These are phyloP conservation scores for Phytophthora pinifolia DNA, from an alignment of 352 stramenopile genomes.

Conservation along the genomic window DNA sequence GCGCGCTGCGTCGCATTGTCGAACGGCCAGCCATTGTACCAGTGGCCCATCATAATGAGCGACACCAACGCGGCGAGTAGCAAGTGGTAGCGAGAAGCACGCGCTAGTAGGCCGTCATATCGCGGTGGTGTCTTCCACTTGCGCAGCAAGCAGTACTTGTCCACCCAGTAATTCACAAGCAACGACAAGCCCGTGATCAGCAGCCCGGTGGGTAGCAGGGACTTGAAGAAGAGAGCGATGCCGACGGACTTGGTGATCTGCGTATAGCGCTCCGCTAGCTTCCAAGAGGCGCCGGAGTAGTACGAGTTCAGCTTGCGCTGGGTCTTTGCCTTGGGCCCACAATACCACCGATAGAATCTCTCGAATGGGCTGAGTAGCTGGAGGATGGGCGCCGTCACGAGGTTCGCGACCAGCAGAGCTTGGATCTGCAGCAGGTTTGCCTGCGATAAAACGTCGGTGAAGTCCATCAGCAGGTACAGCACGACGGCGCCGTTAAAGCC, in stretches of 20 bases:
- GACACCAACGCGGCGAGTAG: slow-evolving; percentile 60
- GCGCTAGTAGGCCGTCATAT: slow-evolving; percentile 64
- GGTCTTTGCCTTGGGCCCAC: slow-evolving; percentile 53
- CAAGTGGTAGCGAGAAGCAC: slow-evolving; percentile 66
- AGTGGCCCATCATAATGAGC: slow-evolving; percentile 77
- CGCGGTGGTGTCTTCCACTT: slow-evolving; percentile 70
- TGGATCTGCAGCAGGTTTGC: slow-evolving; percentile 75
- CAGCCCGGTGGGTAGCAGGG: slow-evolving; percentile 58
- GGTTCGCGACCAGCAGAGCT: slow-evolving; percentile 76
- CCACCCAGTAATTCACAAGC: slow-evolving; percentile 81
- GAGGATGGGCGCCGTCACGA: slow-evolving; percentile 65
- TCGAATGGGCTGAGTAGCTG: slow-evolving; percentile 62
- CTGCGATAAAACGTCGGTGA: slow-evolving; percentile 62
- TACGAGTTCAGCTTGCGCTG: slow-evolving; percentile 80
- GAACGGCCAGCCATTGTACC: slow-evolving; percentile 82
- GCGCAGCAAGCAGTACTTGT: slow-evolving; percentile 81
- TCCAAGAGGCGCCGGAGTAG: slow-evolving; percentile 71
- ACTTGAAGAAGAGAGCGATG: slow-evolving; percentile 71
- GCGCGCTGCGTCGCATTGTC: slow-evolving; percentile 38
- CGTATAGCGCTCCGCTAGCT: slow-evolving; percentile 66
- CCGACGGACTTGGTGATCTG: slow-evolving; percentile 69
- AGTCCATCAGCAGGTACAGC: slow-evolving; percentile 76
- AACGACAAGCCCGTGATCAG: slow-evolving; percentile 65
- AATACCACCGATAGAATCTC: slow-evolving; percentile 45
- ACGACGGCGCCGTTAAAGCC: slow-evolving; percentile 76